phyloP scores from a whole-genome alignment of 495 filamentous ascomycete genomes.

The Hypoxylon trugodes region DNA sequence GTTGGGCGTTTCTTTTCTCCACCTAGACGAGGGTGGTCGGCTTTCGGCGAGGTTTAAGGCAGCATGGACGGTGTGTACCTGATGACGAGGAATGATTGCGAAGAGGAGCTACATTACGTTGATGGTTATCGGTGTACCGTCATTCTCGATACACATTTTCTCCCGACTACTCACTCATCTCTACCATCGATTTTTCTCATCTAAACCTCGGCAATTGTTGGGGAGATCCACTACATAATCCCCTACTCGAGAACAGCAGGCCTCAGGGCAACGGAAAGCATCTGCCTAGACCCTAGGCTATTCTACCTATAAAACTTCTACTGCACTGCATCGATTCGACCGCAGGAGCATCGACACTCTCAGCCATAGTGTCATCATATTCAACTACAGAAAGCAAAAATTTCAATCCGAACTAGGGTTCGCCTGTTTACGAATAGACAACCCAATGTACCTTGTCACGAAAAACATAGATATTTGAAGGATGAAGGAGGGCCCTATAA shows the following conservation, averaged over 20 bases:
- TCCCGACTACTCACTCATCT: not conserved
- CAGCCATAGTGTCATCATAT: conserved; percentile 6
- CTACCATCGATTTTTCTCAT: conserved; percentile 8
- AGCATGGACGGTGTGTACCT: conserved; percentile 28
- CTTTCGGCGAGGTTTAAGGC: conserved; percentile 22
- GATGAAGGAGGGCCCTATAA: conserved; percentile 6
- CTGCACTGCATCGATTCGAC: conserved; percentile 46
- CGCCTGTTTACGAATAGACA: conserved; percentile 4
- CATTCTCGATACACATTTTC: conserved; percentile 11
- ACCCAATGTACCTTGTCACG: conserved; percentile 17
- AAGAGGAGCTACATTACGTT: conserved; percentile 3
- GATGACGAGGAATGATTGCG: conserved; percentile 31
- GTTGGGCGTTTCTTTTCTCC: conserved; percentile 36
- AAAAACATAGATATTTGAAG: conserved; percentile 8
- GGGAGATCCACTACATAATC: conserved; percentile 6
- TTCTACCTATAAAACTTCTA: conserved; percentile 28
- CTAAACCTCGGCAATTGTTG: not conserved
- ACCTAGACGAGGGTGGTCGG: conserved; percentile 32
- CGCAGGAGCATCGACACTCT: conserved; percentile 39
- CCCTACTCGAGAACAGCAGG: conserved; percentile 5
- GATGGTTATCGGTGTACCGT: not conserved
- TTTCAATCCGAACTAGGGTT: conserved; percentile 20
- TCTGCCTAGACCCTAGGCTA: conserved; percentile 5
- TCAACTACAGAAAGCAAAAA: conserved; percentile 14
- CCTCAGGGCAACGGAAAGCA: not conserved